A percentile compares a stretch with the other conserved stretches of the same genome.
Evolutionary conservation across 352 stramenopile genomes (phyloP).

Genomic region (Globisporangium spinosum): DNA sequence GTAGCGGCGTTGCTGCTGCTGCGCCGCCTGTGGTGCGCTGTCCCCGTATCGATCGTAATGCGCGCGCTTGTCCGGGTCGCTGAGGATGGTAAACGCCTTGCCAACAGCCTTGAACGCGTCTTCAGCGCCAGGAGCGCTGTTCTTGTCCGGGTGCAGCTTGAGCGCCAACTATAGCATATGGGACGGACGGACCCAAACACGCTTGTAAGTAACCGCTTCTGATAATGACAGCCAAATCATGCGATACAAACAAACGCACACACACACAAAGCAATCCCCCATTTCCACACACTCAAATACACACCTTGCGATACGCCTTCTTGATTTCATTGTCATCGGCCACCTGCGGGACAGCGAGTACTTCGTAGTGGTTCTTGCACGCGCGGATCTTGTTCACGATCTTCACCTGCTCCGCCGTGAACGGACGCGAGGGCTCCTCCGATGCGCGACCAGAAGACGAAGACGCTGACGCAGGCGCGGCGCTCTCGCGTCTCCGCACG

Average conservation of each 20-base stretch:
- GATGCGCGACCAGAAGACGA: conserved; percentile 17
- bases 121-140: conserved; percentile 94
- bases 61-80: conserved; percentile 83
- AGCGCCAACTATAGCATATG: conserved; percentile 64
- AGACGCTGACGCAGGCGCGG: background rate
- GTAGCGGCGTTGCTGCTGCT: conserved; percentile 42
- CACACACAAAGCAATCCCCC: background rate
- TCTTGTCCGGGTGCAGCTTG: conserved; percentile 92
- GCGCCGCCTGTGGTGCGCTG: conserved; percentile 35
- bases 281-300: background rate
- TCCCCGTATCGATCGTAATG: conserved; percentile 86
- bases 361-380: conserved; percentile 89
- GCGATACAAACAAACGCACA: background rate
- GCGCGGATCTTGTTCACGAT: conserved; percentile 86
- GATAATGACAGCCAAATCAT: background rate
- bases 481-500: conserved; percentile 24
- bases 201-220: background rate
- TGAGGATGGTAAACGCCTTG: conserved; percentile 92
- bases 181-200: conserved; percentile 11
- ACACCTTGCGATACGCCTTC: conserved; percentile 90
- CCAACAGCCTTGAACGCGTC: conserved; percentile 97
- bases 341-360: conserved; percentile 67
- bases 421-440: conserved; percentile 50
- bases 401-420: conserved; percentile 76
- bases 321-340: conserved; percentile 88